These are phyloP conservation scores for Musa troglodytarum DNA, from an alignment of 176 grass and related monocot genomes.

Conservation along the genomic window DNA sequence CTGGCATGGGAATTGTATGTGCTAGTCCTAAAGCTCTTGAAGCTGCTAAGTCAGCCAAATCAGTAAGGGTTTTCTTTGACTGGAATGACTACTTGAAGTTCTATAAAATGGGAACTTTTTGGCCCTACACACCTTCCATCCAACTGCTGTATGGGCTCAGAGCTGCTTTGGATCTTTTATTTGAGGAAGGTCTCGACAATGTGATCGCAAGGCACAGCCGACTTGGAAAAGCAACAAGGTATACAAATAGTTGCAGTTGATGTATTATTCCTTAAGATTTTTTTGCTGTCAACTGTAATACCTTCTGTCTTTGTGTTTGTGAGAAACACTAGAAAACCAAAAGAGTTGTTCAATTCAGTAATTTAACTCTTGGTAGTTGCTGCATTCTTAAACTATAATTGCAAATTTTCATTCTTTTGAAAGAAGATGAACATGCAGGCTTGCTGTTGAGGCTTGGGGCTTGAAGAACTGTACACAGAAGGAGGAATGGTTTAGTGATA, in stretches of 20 bases:
- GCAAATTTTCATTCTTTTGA: background rate
- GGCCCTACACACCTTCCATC: slow-evolving; percentile 96
- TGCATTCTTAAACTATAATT: background rate
- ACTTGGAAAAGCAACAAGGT: slow-evolving; percentile 82
- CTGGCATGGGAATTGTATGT: slow-evolving; percentile 78
- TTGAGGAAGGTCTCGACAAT: slow-evolving; percentile 78
- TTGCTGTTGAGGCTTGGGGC: slow-evolving; percentile 90
- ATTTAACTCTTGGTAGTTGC: background rate
- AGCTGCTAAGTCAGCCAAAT: slow-evolving; percentile 71
- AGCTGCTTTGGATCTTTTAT: slow-evolving; percentile 74
- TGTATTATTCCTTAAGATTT: too few relatives aligned
- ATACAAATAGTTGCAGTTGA: background rate
- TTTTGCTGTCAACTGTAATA: too few relatives aligned
- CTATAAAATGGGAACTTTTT: slow-evolving; percentile 66
- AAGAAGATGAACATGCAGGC: slow-evolving; percentile 24
- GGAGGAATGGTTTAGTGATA: slow-evolving; percentile 90
- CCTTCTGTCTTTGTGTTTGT: background rate
- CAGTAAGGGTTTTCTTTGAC: slow-evolving; percentile 81
- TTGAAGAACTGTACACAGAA: slow-evolving; percentile 90
- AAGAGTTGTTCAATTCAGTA: background rate
- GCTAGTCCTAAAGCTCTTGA: slow-evolving; percentile 78
- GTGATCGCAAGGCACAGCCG: slow-evolving; percentile 73
- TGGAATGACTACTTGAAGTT: slow-evolving; percentile 95
- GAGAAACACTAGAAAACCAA: too few relatives aligned
- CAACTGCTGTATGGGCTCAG: slow-evolving; percentile 86